These are phyloP conservation scores for Cryphonectria radicalis DNA, from an alignment of 2,329 filamentous ascomycete genomes.

Conservation along the genomic window DNA sequence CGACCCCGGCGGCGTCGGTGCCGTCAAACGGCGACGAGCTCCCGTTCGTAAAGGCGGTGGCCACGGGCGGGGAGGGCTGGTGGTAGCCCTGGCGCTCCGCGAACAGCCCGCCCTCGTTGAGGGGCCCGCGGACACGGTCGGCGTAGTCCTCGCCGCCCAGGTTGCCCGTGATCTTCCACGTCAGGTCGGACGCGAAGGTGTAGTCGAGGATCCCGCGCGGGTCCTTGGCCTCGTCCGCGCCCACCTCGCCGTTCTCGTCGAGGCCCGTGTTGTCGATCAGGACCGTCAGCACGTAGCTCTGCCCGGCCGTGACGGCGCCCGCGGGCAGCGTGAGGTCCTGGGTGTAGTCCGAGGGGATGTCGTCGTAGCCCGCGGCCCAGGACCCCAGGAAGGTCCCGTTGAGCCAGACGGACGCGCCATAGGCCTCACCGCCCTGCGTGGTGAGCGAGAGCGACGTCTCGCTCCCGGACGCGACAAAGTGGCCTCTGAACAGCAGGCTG, in stretches of 20 bases:
- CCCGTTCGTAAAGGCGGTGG: constrained; percentile 45
- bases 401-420: constrained; percentile 67
- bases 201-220: constrained; percentile 63
- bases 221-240: constrained; percentile 60
- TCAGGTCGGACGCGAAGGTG: constrained; percentile 51
- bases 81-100: constrained; percentile 62
- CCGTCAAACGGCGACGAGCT: constrained; percentile 41
- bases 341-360: constrained; percentile 47
- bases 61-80: constrained; percentile 52
- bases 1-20: constrained; percentile 53
- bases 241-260: constrained; percentile 64
- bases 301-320: constrained; percentile 48
- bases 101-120: constrained; percentile 65
- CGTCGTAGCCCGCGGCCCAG: constrained; percentile 57
- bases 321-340: constrained; percentile 56
- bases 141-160: constrained; percentile 62
- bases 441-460: constrained; percentile 59
- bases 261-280: constrained; percentile 72
- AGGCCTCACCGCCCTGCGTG: constrained; percentile 68
- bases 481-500: constrained; percentile 66
- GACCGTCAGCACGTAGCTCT: constrained; percentile 64
- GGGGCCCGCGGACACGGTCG: constrained; percentile 59
- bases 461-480: constrained; percentile 61
- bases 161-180: constrained; percentile 68
- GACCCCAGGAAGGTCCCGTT: constrained; percentile 64